These are phyloP conservation scores for Peziza echinospora DNA, from an alignment of 495 filamentous ascomycete genomes.

Conservation along the genomic window DNA sequence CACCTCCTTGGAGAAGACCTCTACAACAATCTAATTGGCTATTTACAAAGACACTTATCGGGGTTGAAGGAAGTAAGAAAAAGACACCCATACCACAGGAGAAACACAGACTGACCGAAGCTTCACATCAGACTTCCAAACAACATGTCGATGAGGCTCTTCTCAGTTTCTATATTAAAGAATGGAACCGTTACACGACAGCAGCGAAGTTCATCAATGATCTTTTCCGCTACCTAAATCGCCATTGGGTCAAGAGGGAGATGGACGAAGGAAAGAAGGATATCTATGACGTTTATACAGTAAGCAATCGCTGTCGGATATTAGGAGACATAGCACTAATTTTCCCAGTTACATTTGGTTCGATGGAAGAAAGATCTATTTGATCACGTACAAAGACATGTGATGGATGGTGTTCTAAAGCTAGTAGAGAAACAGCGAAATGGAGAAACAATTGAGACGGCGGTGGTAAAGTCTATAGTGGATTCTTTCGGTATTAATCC, in stretches of 20 bases:
- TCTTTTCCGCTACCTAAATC: constrained; percentile 87
- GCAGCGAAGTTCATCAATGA: constrained; percentile 95
- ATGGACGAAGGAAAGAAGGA: constrained; percentile 99
- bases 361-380: constrained; percentile 90
- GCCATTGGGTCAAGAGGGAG: constrained; percentile 97
- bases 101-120: too few species aligned
- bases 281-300: constrained; percentile 90
- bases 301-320: not conserved
- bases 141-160: constrained; percentile 77
- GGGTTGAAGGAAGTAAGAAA: constrained; percentile 26
- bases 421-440: constrained; percentile 95
- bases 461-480: constrained; percentile 90
- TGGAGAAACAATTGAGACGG: constrained; percentile 93
- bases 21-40: constrained; percentile 70
- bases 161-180: constrained; percentile 81
- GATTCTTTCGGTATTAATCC: constrained; percentile 43
- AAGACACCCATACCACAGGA: too few species aligned
- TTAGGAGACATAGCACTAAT: not conserved
- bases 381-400: constrained; percentile 52
- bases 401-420: constrained; percentile 87
- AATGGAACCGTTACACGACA: constrained; percentile 89
- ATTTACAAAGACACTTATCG: constrained; percentile 54
- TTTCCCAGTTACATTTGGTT: constrained; percentile 49
- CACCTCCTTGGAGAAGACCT: constrained; percentile 92
- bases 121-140: too few species aligned